Conservation (phyloP, 163 green algal genomes). For the Scenedesmus sp. region DNA sequence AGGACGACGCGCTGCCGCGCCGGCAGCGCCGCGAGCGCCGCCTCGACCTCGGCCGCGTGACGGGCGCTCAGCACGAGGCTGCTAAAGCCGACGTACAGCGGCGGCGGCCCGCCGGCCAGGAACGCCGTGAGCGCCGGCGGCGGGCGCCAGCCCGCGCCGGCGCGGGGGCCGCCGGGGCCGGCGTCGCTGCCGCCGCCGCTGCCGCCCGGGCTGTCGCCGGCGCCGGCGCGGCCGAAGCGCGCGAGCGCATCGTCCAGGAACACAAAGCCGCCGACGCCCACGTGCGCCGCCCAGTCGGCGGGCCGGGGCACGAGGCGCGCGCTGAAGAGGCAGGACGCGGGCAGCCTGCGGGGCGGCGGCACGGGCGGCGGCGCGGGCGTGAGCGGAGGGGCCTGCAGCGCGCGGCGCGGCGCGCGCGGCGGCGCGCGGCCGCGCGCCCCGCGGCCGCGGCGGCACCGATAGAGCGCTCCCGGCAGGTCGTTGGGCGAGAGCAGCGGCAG, state of each 20-base stretch:
- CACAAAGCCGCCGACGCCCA: slow-evolving; percentile 76
- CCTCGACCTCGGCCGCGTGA: too few species aligned
- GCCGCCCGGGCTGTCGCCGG: neutral
- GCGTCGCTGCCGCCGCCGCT: slow-evolving; percentile 8
- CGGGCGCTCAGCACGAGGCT: slow-evolving; percentile 61
- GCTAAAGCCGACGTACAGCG: slow-evolving; percentile 76
- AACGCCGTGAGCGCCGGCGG: slow-evolving; percentile 59
- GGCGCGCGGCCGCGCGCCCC: neutral
- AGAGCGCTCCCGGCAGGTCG: slow-evolving; percentile 45
- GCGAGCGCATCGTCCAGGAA: slow-evolving; percentile 54
- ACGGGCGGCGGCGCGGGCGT: too few species aligned
- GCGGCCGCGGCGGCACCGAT: slow-evolving; percentile 18
- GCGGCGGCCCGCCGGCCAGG: slow-evolving; percentile 51
- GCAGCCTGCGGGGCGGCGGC: slow-evolving; percentile 41
- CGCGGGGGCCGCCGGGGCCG: neutral
- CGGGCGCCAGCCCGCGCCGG: slow-evolving; percentile 49
- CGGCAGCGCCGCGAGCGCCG: slow-evolving; percentile 4
- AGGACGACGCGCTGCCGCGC: slow-evolving; percentile 48
- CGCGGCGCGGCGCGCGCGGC: neutral
- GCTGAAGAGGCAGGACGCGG: slow-evolving; percentile 70
- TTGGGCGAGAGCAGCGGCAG: slow-evolving; percentile 30
- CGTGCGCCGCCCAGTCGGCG: slow-evolving; percentile 66
- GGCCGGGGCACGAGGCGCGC: slow-evolving; percentile 65
- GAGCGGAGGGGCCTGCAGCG: too few species aligned
- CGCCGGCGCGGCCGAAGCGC: neutral